A percentile compares a stretch with the other conserved stretches of the same genome.
Conservation (phyloP, 257 asterid genomes). For the Jacaranda mimosifolia region DNA sequence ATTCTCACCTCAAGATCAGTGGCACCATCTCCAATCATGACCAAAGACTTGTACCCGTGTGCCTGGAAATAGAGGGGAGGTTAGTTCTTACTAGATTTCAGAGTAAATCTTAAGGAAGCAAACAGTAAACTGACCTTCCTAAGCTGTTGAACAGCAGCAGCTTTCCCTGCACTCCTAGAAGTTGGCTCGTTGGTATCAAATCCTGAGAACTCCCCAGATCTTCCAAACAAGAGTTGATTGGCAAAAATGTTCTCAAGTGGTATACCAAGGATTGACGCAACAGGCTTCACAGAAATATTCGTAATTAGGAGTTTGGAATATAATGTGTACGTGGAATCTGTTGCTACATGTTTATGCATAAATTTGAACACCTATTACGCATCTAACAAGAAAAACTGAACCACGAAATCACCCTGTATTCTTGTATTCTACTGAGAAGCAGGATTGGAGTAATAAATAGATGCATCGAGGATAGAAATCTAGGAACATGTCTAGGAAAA, state of each 20-base stretch:
- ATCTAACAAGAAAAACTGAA: neutral
- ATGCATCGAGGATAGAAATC: neutral
- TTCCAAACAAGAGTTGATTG: constrained; percentile 77
- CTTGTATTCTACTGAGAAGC: neutral
- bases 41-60: constrained; percentile 65
- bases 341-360: neutral
- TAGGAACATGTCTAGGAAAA: no score
- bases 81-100: neutral
- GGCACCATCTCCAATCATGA: constrained; percentile 99
- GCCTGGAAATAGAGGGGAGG: constrained; percentile 49
- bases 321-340: neutral
- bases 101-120: constrained; percentile 17
- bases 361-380: neutral
- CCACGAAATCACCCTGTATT: no score
- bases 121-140: constrained; percentile 62
- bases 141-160: constrained; percentile 82
- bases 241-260: constrained; percentile 77
- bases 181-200: constrained; percentile 84
- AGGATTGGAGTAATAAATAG: neutral
- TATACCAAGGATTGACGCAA: constrained; percentile 81
- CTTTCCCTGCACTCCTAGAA: constrained; percentile 93
- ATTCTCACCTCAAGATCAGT: constrained; percentile 90
- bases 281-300: constrained; percentile 60
- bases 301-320: constrained; percentile 20
- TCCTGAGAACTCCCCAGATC: constrained; percentile 82